Evolutionary conservation across 768 basidiomycete species (phyloP).

Genomic region (Sporobolomyces pararoseus): DNA sequence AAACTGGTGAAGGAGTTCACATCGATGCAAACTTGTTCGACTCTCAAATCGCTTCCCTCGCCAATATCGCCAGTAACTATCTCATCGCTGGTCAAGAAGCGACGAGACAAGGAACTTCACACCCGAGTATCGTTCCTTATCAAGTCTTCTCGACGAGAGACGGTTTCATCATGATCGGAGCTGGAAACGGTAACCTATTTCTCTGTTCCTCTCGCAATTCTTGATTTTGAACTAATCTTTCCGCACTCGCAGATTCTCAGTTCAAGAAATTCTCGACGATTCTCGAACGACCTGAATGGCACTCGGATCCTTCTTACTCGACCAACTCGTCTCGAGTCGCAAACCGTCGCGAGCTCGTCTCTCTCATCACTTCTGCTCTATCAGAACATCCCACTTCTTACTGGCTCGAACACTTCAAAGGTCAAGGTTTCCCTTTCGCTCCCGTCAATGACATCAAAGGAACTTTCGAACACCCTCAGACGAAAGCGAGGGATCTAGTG

Average conservation of each 20-base stretch:
- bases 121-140: slow-evolving; percentile 73
- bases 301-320: slow-evolving; percentile 61
- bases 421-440: slow-evolving; percentile 80
- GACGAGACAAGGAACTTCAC: slow-evolving; percentile 80
- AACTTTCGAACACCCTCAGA: slow-evolving; percentile 85
- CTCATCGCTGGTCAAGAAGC: slow-evolving; percentile 81
- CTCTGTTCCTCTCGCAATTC: no score
- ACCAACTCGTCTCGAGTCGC: slow-evolving; percentile 72
- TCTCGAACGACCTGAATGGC: slow-evolving; percentile 61
- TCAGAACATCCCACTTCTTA: slow-evolving; percentile 60
- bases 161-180: slow-evolving; percentile 88
- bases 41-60: slow-evolving; percentile 81
- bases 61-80: slow-evolving; percentile 89
- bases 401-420: slow-evolving; percentile 73
- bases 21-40: slow-evolving; percentile 93
- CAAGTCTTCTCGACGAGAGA: slow-evolving; percentile 69
- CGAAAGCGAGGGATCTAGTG: slow-evolving; percentile 67
- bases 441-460: slow-evolving; percentile 88
- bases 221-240: not conserved
- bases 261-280: slow-evolving; percentile 68
- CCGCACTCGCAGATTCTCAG: slow-evolving; percentile 51
- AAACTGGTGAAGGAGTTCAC: slow-evolving; percentile 82
- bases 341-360: slow-evolving; percentile 66
- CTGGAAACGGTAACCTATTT: slow-evolving; percentile 59
- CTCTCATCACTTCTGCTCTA: slow-evolving; percentile 64